Base-by-base conservation (phyloP, 768 basidiomycete species). In the Lenzites betulinus region DNA sequence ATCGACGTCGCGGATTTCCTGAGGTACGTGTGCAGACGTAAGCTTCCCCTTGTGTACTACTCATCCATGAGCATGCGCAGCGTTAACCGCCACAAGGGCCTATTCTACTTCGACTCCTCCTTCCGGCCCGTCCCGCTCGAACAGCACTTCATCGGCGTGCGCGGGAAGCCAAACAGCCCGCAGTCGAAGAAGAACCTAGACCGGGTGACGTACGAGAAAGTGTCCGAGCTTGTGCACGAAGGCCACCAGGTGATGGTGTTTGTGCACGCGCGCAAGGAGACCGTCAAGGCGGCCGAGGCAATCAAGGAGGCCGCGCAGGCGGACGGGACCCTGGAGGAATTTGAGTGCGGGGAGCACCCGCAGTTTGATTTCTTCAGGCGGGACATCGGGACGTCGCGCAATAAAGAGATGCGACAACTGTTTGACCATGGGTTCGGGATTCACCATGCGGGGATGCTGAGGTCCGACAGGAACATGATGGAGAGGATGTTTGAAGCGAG, bases 161-260 rank as follows among this genome's bases (percentile, higher is more conserved):
- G 85, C 70, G 97, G 97, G 9, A 99, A 97, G 73, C 77, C 90
- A 0, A 85, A 89, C 51, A 90, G 89, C 65, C 66, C 75, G 1
- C 80, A 79, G 23, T 87, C 88, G n/a, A 86, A 85, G 65, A 90
- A 85, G 68, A 96, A 95, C 67, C 80, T 98, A 52, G 97, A 99
- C 73, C 78, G 78, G 25, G 93, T 93, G 25, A 88, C 92, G 1
- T 98, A 90, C 66, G 82, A 95, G 66, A 98, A 96, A 75, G 94
- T 98, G 20, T 83, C 89, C 3, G 89, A 91, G 35, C 79, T 98
- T 7, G 92, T 98, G 28, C 80, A 76, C n/a, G 83, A 87, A 66
- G 97, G 95, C 2, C 97, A 99, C 75, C 97, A 98, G 73, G 94
- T 97, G 61, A 98, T 99, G 95, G 95, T 99, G 0, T 99, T 99